A percentile compares a stretch with the other conserved stretches of the same genome.
phyloP scores from a whole-genome alignment of 176 grass and related monocot species.

The Oryza officinalis region DNA sequence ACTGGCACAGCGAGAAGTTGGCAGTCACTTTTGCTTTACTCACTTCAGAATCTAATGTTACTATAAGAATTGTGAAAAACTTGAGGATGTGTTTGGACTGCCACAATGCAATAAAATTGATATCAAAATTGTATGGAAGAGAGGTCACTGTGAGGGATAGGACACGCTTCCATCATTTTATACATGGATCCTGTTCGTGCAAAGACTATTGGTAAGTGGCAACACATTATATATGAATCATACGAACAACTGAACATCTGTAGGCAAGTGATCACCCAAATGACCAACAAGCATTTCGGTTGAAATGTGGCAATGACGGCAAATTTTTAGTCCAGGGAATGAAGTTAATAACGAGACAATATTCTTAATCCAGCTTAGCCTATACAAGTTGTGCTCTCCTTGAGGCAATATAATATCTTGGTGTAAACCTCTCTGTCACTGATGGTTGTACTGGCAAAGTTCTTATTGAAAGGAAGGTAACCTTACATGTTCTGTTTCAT shows the following conservation, averaged over 20 bases:
- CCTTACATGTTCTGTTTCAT: slow-evolving; percentile 14
- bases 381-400: neutral
- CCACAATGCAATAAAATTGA: slow-evolving; percentile 72
- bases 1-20: slow-evolving; percentile 79
- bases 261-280: neutral
- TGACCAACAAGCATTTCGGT: neutral
- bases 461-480: slow-evolving; percentile 27
- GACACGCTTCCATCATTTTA: slow-evolving; percentile 76
- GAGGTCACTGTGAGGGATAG: slow-evolving; percentile 77
- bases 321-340: neutral
- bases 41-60: slow-evolving; percentile 37
- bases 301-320: neutral
- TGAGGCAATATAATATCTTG: neutral
- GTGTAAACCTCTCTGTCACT: neutral
- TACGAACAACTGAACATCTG: neutral
- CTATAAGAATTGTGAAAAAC: slow-evolving; percentile 74
- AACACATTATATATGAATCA: slow-evolving; percentile 20
- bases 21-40: slow-evolving; percentile 81
- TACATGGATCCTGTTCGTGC: slow-evolving; percentile 77
- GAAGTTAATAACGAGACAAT: neutral
- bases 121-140: slow-evolving; percentile 60
- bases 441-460: neutral
- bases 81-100: slow-evolving; percentile 82
- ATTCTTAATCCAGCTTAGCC: neutral
- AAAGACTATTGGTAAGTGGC: slow-evolving; percentile 83